phyloP scores from a whole-genome alignment of 2,329 filamentous ascomycete species.

The Phialophora tarda region DNA sequence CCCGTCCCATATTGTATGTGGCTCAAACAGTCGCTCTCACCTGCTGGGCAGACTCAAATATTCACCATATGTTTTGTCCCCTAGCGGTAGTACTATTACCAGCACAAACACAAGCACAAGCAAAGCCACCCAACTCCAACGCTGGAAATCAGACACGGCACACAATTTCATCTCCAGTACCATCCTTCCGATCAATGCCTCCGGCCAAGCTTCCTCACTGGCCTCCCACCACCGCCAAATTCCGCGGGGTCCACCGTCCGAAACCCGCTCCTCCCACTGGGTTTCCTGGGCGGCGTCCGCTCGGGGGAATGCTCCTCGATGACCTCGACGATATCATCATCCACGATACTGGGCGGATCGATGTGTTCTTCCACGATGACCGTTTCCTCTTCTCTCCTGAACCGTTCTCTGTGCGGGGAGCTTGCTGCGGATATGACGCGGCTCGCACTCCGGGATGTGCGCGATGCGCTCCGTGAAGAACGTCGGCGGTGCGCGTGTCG shows the following conservation, averaged over 20 bases:
- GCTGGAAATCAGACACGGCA: constrained; percentile 9
- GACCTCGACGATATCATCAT: constrained; percentile 41
- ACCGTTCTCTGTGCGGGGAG: constrained; percentile 19
- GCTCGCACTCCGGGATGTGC: constrained; percentile 15
- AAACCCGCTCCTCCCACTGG: constrained; percentile 35
- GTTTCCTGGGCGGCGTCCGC: constrained; percentile 28
- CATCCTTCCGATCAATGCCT: constrained; percentile 23
- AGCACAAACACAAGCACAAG: not conserved
- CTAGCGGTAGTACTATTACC: not conserved
- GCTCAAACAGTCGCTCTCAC: not conserved
- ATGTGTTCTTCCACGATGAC: constrained; percentile 35
- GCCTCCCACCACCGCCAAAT: constrained; percentile 38
- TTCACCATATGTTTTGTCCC: not conserved
- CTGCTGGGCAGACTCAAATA: not conserved
- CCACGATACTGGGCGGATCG: constrained; percentile 23
- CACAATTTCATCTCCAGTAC: not conserved
- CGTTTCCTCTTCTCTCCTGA: constrained; percentile 29
- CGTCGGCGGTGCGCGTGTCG: constrained; percentile 27
- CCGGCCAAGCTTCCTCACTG: constrained; percentile 33
- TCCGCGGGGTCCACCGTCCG: constrained; percentile 40
- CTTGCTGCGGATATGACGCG: constrained; percentile 20
- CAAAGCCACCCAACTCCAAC: constrained; percentile 17
- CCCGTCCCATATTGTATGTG: not conserved
- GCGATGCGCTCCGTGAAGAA: constrained; percentile 17
- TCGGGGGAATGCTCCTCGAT: constrained; percentile 41